Percentiles rank a stretch among this genome's conserved stretches.
phyloP scores from a whole-genome alignment of 768 basidiomycete species.

The Trametes cubensis region DNA sequence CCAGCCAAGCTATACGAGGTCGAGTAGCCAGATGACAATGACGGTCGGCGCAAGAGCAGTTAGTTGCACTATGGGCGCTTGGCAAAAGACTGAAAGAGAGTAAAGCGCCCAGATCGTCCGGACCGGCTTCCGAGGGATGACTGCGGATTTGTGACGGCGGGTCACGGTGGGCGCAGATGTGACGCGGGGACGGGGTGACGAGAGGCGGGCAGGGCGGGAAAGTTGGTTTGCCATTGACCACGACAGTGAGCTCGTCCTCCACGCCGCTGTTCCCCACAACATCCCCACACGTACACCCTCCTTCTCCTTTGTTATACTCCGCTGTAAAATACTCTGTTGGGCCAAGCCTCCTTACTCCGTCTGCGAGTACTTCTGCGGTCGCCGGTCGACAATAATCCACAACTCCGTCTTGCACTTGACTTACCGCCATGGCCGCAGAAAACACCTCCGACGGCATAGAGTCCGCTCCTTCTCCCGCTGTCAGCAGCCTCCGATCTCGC shows the following conservation, averaged over 20 bases:
- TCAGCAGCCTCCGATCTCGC: conserved; percentile 67
- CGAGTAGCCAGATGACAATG: too few relatives aligned
- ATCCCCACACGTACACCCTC: not conserved
- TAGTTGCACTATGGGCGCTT: too few relatives aligned
- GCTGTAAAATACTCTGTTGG: not conserved
- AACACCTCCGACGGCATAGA: conserved; percentile 46
- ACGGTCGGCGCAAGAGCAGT: too few relatives aligned
- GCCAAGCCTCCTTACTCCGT: not conserved
- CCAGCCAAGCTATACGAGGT: too few relatives aligned
- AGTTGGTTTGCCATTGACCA: conserved; percentile 6
- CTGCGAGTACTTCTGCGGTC: conserved; percentile 7
- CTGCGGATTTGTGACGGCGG: conserved; percentile 1
- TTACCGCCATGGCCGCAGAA: conserved; percentile 24
- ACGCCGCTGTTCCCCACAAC: not conserved
- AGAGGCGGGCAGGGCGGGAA: not conserved
- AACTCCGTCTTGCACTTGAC: not conserved
- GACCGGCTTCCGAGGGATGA: not conserved
- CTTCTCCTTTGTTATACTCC: not conserved
- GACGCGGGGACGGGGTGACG: conserved; percentile 8
- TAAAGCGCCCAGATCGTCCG: not conserved
- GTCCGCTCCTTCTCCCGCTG: conserved; percentile 58
- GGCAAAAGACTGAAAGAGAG: not conserved
- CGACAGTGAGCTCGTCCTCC: not conserved
- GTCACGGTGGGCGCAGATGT: conserved; percentile 6
- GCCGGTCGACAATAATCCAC: conserved; percentile 14